Base-by-base conservation (phyloP, 495 filamentous ascomycete genomes). In the Trichoderma erinaceum region DNA sequence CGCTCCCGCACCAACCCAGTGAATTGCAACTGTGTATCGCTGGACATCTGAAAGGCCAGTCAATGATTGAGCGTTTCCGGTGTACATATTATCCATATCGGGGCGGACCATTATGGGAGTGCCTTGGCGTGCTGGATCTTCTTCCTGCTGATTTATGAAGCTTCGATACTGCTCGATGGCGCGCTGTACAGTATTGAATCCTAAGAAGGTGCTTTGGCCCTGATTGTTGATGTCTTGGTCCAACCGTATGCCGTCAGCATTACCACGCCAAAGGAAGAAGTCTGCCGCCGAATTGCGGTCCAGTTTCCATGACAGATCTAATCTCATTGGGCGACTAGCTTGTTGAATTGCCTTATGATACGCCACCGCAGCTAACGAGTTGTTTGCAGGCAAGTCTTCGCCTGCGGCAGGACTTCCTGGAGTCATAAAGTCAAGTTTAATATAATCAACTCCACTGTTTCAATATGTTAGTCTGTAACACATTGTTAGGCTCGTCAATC, bases 21-120 rank as follows among this genome's bases (percentile, higher is more conserved):
- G 56, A 13, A 61, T 61, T 32, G 56, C 56, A 32, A 61, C 56
- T 13, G 56, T 61, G 25, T 61, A 61, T 32, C 56, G 27, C 25
- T 61, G 25, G 5, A 61, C 56, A 25, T 61, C 25, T 61, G 56
- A 61, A 15, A 61, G 27, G 56, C 56, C 56, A 12, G 56, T 61
- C 8, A 61, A 21, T 3, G 56, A 15, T 25, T 61, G 25, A 11
- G 25, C 56, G 56, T 61, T 61, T 10, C 56, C 56, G 25, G 56
- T 61, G 25, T 61, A 61, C 56, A 61, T 35, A 12, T 61, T 61
- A 32, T 61, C 56, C 56, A 61, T 61, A 25, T 61, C 56, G 15
- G 56, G 56, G 23, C 27, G 56, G 23, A 61, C 27, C 56, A 61
- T 61, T 15, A 61, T 61, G 11, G 56, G 56, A 25, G 27, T 27